Conservation (phyloP, 768 basidiomycete genomes). For the Tulasnella sp. region DNA sequence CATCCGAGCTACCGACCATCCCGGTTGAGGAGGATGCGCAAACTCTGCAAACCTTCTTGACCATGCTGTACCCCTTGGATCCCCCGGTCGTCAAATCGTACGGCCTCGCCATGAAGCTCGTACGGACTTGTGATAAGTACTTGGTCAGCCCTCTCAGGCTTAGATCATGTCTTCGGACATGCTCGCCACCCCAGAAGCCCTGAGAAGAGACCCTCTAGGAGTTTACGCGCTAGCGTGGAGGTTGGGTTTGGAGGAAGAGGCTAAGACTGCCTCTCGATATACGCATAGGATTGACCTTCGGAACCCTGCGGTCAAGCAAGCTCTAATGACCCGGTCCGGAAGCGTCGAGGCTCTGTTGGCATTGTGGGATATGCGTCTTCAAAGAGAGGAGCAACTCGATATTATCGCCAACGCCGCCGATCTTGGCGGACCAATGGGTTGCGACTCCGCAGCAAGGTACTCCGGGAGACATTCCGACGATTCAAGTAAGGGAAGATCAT, state of each 20-base stretch:
- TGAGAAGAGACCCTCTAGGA: background rate
- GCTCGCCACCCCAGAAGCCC: background rate
- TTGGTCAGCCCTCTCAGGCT: background rate
- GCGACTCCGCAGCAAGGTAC: background rate
- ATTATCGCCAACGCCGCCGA: background rate
- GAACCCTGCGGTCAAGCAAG: background rate
- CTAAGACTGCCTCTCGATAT: conserved; percentile 13
- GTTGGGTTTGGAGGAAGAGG: conserved; percentile 9
- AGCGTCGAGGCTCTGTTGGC: background rate
- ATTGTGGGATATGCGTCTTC: background rate
- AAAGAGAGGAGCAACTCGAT: background rate
- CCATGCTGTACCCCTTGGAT: conserved; percentile 10
- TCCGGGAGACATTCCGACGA: background rate
- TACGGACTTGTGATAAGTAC: background rate
- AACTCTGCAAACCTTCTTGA: background rate
- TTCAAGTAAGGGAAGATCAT: background rate
- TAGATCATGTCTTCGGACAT: background rate
- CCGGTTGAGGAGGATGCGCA: background rate
- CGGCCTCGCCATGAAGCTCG: background rate
- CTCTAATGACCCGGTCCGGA: background rate
- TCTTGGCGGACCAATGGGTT: background rate
- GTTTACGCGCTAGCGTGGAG: background rate
- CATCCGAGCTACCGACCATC: background rate
- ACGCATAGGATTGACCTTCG: background rate
- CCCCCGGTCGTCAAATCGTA: background rate